Conservation (phyloP, 1,284 basidiomycete genomes). For the Pholiota adiposa region DNA sequence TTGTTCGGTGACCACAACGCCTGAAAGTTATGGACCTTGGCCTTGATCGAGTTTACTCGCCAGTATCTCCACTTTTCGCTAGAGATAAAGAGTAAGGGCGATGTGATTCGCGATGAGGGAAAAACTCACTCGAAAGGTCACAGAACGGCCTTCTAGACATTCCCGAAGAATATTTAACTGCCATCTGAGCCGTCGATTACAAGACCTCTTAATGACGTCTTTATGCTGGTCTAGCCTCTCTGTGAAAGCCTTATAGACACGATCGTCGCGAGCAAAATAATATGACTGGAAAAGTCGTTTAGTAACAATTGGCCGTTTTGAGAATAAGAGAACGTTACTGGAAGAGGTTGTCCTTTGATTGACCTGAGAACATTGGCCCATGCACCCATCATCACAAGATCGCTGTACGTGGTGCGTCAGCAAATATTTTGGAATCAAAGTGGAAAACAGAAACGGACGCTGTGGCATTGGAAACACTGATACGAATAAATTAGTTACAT, state of each 20-base stretch:
- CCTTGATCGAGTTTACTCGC: constrained; percentile 64
- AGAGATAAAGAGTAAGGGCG: constrained; percentile 16
- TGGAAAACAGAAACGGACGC: constrained; percentile 38
- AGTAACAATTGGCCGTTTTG: not conserved
- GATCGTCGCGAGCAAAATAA: constrained; percentile 82
- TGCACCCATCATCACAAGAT: constrained; percentile 73
- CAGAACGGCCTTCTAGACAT: constrained; percentile 65
- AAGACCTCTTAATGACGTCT: constrained; percentile 48
- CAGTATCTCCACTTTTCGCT: constrained; percentile 72
- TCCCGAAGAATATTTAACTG: constrained; percentile 66
- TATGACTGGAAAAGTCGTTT: constrained; percentile 52
- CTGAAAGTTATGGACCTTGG: constrained; percentile 40
- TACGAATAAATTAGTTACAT: constrained; percentile 1
- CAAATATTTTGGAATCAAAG: not conserved
- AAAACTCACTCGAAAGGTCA: constrained; percentile 62
- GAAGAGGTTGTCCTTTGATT: constrained; percentile 61
- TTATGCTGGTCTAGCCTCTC: constrained; percentile 62
- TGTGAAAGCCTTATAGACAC: constrained; percentile 72
- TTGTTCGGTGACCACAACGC: not conserved
- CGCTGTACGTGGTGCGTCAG: too few species aligned
- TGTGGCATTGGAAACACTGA: constrained; percentile 79
- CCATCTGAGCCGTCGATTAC: constrained; percentile 67
- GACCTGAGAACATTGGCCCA: constrained; percentile 65
- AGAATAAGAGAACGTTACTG: constrained; percentile 46
- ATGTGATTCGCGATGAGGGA: not conserved